Evolutionary conservation across 2,329 filamentous ascomycete genomes (phyloP).

Genomic region (Fusarium sp.): DNA sequence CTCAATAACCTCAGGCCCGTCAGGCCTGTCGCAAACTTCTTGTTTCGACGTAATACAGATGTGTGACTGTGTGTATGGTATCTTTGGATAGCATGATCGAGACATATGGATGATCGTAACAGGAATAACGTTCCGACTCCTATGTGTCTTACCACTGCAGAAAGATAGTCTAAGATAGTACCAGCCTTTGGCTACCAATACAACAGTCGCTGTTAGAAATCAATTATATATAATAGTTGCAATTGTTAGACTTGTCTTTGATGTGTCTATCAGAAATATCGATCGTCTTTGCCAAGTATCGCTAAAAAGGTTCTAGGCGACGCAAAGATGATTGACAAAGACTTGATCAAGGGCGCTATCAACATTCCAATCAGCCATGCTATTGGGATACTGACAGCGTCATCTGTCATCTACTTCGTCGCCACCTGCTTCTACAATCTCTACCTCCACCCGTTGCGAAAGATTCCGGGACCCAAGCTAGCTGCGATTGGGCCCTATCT

Average conservation of each 20-base stretch:
- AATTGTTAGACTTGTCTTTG: not conserved
- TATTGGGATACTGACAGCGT: not conserved
- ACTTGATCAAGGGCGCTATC: not conserved
- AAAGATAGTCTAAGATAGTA: not conserved
- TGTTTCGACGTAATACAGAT: not conserved
- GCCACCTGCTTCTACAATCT: not conserved
- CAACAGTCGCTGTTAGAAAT: not conserved
- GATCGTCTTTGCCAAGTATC: not conserved
- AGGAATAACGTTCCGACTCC: not conserved
- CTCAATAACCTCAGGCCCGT: not conserved
- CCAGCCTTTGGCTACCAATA: not conserved
- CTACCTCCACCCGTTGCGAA: not conserved
- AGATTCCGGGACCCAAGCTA: not conserved
- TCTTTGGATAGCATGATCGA: not conserved
- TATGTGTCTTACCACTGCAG: not conserved
- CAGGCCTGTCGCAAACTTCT: not conserved
- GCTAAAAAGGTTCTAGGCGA: not conserved
- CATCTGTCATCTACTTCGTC: not conserved
- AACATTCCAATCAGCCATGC: not conserved
- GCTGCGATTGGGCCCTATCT: not conserved
- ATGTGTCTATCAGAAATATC: not conserved
- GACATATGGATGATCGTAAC: not conserved
- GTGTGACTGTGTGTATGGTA: rapidly evolving
- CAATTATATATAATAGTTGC: not conserved
- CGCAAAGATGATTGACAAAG: not conserved